phyloP scores from a whole-genome alignment of 805 yeast genomes.

The Metschnikowia borealis region DNA sequence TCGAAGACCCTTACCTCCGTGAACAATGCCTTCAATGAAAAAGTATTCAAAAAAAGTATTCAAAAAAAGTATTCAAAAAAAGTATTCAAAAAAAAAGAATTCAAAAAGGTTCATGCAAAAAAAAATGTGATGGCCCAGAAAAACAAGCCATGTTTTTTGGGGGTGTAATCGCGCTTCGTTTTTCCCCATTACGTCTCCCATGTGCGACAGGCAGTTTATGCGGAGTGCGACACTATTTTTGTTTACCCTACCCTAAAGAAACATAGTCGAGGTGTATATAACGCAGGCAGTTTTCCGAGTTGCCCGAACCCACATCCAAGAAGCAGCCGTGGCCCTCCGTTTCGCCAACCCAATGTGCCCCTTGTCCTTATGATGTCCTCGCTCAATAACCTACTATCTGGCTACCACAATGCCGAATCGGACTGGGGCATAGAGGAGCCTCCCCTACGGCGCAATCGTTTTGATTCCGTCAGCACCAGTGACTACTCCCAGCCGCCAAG shows the following conservation, averaged over 20 bases:
- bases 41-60: too few relatives aligned
- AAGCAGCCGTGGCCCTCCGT: not conserved
- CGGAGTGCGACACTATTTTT: constrained; percentile 2
- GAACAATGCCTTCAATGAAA: too few relatives aligned
- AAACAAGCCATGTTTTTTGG: too few relatives aligned
- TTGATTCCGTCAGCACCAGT: constrained; percentile 17
- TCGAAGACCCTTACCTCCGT: too few relatives aligned
- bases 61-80: too few relatives aligned
- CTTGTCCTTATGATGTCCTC: not conserved
- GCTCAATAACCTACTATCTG: constrained; percentile 8
- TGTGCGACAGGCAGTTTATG: not conserved
- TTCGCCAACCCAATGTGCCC: not conserved
- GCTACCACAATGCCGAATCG: constrained; percentile 17
- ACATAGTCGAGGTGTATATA: not conserved
- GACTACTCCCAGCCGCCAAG: constrained; percentile 17
- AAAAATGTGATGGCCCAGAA: too few relatives aligned
- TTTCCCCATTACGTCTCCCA: not conserved
- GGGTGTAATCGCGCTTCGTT: not conserved
- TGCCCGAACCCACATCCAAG: not conserved
- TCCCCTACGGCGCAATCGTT: constrained; percentile 8
- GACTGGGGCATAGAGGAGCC: constrained; percentile 23
- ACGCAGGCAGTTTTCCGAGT: not conserved
- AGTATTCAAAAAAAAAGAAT: not conserved
- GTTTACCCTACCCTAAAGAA: not conserved
- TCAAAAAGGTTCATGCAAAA: not conserved